Conservation (phyloP, 768 basidiomycete species). For the Neoboletus brunneissimus region DNA sequence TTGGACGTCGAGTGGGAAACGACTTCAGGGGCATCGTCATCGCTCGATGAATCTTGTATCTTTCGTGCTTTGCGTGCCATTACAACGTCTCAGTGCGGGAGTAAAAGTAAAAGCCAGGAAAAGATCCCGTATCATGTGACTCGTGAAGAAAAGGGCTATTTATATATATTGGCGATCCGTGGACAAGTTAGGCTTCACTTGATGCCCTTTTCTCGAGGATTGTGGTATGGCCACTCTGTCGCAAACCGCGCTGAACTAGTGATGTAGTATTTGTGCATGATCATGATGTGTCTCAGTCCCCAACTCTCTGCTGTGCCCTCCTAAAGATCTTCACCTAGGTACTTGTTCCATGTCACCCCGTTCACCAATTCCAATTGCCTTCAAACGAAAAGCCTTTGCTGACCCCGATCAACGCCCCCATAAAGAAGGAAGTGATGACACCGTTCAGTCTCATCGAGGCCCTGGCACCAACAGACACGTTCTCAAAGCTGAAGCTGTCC, state of each 20-base stretch:
- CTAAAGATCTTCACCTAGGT: background rate
- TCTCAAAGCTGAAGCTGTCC: background rate
- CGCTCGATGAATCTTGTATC: slow-evolving; percentile 24
- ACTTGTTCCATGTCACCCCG: background rate
- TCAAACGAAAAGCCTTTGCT: background rate
- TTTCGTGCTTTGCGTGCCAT: slow-evolving; percentile 22
- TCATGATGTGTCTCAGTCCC: background rate
- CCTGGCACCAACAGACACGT: background rate
- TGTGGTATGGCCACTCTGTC: background rate
- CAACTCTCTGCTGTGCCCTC: no score
- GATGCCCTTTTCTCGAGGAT: background rate
- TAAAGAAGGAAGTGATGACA: background rate
- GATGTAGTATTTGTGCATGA: background rate
- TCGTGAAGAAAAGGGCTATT: background rate
- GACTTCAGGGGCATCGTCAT: slow-evolving; percentile 50
- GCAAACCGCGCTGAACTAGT: background rate
- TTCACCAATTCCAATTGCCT: background rate
- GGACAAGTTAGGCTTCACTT: background rate
- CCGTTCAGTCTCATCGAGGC: background rate
- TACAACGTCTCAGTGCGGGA: background rate
- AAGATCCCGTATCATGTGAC: background rate
- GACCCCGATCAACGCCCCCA: background rate
- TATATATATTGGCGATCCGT: no score
- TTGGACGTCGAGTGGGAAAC: slow-evolving; percentile 48
- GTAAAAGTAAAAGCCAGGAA: background rate